These are phyloP conservation scores for Kwoniella bestiolae DNA, from an alignment of 768 basidiomycete species.

Conservation along the genomic window DNA sequence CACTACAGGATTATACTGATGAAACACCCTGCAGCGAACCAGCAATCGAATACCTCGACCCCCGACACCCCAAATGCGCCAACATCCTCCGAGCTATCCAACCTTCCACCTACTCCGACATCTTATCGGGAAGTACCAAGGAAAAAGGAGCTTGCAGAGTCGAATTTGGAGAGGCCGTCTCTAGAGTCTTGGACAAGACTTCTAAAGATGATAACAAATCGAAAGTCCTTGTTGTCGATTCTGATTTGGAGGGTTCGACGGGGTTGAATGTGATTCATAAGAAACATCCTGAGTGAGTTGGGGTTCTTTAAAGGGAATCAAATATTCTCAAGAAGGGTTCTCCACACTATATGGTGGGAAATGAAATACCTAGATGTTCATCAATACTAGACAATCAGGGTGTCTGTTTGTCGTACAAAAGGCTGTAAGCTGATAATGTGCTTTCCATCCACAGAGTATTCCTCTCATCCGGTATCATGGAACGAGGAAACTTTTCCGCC, in stretches of 20 bases:
- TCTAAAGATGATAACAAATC: constrained; percentile 74
- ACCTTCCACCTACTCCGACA: constrained; percentile 64
- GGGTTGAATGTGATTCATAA: constrained; percentile 85
- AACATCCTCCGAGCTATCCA: constrained; percentile 70
- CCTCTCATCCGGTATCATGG: constrained; percentile 62
- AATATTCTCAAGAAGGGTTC: too few species aligned
- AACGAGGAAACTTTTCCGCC: constrained; percentile 79
- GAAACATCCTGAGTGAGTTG: constrained; percentile 84
- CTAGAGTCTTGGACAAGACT: constrained; percentile 72
- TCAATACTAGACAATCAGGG: neutral
- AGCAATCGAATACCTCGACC: constrained; percentile 73
- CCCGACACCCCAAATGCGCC: constrained; percentile 66
- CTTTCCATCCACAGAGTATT: constrained; percentile 18
- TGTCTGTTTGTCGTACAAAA: neutral
- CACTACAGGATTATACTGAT: too few species aligned
- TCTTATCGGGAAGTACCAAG: constrained; percentile 72
- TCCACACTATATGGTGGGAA: neutral
- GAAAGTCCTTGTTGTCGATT: constrained; percentile 87
- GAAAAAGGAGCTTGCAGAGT: constrained; percentile 80
- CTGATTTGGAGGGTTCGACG: constrained; percentile 85
- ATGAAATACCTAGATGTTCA: neutral
- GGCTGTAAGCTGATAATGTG: neutral
- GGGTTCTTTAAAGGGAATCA: constrained; percentile 71
- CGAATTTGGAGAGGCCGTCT: constrained; percentile 83
- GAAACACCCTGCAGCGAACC: constrained; percentile 63